Conservation (phyloP, 495 filamentous ascomycete genomes). For the Astrocystis sublimbata region DNA sequence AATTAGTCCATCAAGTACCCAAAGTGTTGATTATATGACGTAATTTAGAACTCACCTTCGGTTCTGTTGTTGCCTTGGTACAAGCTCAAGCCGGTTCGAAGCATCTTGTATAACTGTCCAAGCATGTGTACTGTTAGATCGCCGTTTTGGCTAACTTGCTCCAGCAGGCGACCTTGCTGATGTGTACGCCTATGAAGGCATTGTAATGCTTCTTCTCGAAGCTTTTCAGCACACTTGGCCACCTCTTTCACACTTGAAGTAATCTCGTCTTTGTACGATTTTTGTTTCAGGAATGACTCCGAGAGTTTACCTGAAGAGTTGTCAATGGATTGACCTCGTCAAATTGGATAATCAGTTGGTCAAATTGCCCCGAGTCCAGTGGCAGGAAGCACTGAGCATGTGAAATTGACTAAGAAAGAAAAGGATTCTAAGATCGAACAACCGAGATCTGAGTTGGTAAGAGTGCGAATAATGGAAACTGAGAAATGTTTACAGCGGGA, state of each 20-base stretch:
- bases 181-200: neutral
- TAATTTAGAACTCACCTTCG: neutral
- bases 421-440: too few species aligned
- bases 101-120: neutral
- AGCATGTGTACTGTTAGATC: constrained; percentile 1
- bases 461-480: too few species aligned
- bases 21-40: neutral
- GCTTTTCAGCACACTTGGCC: neutral
- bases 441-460: too few species aligned
- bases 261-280: constrained; percentile 6
- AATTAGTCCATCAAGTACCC: neutral
- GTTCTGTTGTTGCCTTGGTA: too few species aligned
- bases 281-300: constrained; percentile 7
- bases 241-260: neutral
- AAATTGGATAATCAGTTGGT: neutral
- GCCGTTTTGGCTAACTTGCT: neutral
- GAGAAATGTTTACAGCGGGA: too few species aligned
- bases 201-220: constrained; percentile 1
- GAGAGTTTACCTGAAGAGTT: neutral
- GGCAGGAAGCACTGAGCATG: neutral
- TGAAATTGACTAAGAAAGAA: too few species aligned
- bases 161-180: neutral
- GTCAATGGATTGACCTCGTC: neutral
- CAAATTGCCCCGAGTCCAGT: neutral
- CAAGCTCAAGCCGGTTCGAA: neutral